These are phyloP conservation scores for Fusarium subtropicale DNA, from an alignment of 2,329 filamentous ascomycete genomes.

Conservation along the genomic window DNA sequence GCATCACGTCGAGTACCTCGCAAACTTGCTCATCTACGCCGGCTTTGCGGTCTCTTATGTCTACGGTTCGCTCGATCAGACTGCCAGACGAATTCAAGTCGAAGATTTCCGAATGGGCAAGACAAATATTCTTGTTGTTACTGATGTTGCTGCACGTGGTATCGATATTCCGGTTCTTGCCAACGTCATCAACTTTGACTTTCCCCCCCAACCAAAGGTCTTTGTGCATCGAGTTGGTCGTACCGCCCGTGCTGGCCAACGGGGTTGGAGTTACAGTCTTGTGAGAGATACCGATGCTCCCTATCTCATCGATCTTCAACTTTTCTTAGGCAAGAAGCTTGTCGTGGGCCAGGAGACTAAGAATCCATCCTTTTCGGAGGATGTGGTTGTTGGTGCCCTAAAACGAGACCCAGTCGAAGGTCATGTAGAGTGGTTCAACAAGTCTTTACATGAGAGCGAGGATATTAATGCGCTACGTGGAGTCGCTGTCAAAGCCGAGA, in stretches of 20 bases:
- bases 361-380: constrained; percentile 78
- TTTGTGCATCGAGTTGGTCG: constrained; percentile 96
- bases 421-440: constrained; percentile 85
- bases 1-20: constrained; percentile 95
- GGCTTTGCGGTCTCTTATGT: constrained; percentile 94
- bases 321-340: constrained; percentile 89
- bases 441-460: constrained; percentile 77
- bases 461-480: constrained; percentile 78
- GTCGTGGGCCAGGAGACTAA: constrained; percentile 76
- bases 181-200: constrained; percentile 99
- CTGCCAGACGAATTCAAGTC: constrained; percentile 90
- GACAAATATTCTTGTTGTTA: constrained; percentile 93
- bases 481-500: constrained; percentile 90
- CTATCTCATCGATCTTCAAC: constrained; percentile 91
- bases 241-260: constrained; percentile 91
- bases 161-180: constrained; percentile 96
- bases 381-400: constrained; percentile 84
- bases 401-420: constrained; percentile 78
- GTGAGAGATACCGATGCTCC: constrained; percentile 89
- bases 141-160: constrained; percentile 94
- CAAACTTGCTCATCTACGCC: constrained; percentile 79
- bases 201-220: constrained; percentile 95
- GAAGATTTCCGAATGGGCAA: constrained; percentile 87
- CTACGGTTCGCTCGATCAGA: constrained; percentile 95
- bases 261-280: constrained; percentile 95